Evolutionary conservation across 2,329 filamentous ascomycete genomes (phyloP).

Genomic region (Apiospora marii): DNA sequence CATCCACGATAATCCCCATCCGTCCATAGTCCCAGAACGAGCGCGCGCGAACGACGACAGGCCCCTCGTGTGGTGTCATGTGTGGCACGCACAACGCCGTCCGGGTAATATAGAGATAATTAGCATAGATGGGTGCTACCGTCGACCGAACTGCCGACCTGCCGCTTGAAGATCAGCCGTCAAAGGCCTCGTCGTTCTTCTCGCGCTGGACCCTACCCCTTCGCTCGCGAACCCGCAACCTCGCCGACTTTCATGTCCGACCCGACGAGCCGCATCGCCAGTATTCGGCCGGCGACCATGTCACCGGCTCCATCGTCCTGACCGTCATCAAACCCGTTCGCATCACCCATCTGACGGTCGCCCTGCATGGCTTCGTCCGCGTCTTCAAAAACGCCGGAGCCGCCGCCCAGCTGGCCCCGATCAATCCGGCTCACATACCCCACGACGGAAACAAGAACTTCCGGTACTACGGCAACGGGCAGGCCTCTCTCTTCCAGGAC

Average conservation of each 20-base stretch:
- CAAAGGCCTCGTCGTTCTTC: constrained; percentile 59
- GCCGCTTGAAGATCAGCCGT: constrained; percentile 48
- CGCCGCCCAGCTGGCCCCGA: constrained; percentile 55
- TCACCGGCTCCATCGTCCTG: constrained; percentile 76
- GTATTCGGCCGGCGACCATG: constrained; percentile 77
- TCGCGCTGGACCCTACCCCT: constrained; percentile 61
- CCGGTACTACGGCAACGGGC: constrained; percentile 77
- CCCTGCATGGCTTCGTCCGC: constrained; percentile 80
- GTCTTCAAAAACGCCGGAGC: constrained; percentile 76
- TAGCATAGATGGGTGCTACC: constrained; percentile 57
- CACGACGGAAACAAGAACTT: constrained; percentile 48
- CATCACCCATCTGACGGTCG: constrained; percentile 81
- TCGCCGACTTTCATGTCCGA: constrained; percentile 80
- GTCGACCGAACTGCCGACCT: constrained; percentile 46
- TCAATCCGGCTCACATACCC: constrained; percentile 51
- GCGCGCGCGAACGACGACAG: constrained; percentile 20
- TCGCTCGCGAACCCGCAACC: constrained; percentile 65
- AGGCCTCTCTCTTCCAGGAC: constrained; percentile 83
- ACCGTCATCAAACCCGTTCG: constrained; percentile 77
- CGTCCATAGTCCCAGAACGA: neutral
- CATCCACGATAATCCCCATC: neutral
- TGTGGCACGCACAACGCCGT: constrained; percentile 39
- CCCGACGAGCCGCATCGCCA: constrained; percentile 80
- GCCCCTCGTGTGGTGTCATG: constrained; percentile 40
- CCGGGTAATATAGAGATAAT: constrained; percentile 31